Conservation (phyloP, 2,329 filamentous ascomycete genomes). For the Fusarium nanum region DNA sequence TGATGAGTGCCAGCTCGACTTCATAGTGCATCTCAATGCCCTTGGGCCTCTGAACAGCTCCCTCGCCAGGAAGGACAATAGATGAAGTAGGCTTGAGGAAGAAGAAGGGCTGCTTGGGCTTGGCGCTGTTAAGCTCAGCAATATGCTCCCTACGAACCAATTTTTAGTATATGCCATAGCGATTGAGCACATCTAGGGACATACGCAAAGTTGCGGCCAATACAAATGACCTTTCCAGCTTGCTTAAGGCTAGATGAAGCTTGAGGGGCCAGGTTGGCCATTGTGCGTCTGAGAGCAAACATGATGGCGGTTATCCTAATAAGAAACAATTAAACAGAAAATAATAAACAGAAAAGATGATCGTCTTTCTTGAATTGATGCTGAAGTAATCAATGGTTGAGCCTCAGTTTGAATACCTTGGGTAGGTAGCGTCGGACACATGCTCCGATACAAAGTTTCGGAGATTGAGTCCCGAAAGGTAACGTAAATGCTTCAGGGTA, state of each 20-base stretch:
- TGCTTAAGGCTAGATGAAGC: constrained; percentile 60
- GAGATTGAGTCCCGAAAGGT: constrained; percentile 35
- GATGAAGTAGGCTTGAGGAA: constrained; percentile 95
- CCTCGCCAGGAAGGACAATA: constrained; percentile 81
- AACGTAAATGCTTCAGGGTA: constrained; percentile 10
- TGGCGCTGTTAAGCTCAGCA: constrained; percentile 85
- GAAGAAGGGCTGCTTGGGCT: constrained; percentile 97
- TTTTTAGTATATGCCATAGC: constrained; percentile 20
- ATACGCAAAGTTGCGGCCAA: constrained; percentile 95
- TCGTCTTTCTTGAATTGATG: neutral
- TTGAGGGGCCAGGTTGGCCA: constrained; percentile 56
- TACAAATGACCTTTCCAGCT: constrained; percentile 85
- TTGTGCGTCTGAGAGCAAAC: constrained; percentile 53
- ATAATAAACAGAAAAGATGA: neutral
- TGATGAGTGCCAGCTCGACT: constrained; percentile 90
- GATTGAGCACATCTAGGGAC: constrained; percentile 45
- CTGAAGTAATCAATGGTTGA: constrained; percentile 2
- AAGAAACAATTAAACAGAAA: neutral
- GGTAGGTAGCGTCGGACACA: constrained; percentile 38
- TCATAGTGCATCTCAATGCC: constrained; percentile 94
- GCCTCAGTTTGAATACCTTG: constrained; percentile 17
- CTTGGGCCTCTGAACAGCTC: constrained; percentile 82
- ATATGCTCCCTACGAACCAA: constrained; percentile 79
- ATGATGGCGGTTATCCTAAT: constrained; percentile 41
- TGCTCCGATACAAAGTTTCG: constrained; percentile 44